Percentiles rank a stretch among this genome's conserved stretches.
phyloP scores from a whole-genome alignment of 495 filamentous ascomycete genomes.

The Penicillium daleae region DNA sequence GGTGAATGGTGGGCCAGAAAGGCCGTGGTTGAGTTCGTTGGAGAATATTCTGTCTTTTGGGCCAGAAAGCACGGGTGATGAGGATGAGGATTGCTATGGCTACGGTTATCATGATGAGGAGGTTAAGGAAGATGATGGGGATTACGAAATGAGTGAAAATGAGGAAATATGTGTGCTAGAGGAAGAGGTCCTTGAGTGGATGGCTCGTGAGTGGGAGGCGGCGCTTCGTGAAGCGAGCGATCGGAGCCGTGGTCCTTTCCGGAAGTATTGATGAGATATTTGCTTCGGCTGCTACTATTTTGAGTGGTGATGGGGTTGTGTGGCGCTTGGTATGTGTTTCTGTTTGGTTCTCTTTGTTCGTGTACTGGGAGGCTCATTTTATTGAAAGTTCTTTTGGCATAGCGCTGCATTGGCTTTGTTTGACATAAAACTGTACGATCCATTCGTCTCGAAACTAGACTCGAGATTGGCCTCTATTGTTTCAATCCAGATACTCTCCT shows the following conservation, averaged over 20 bases:
- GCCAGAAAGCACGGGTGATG: not conserved
- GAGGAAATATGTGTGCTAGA: not conserved
- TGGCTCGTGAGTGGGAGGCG: conserved; percentile 1
- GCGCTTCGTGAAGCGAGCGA: not conserved
- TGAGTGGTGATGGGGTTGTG: not conserved
- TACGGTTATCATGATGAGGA: not conserved
- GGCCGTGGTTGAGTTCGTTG: not conserved
- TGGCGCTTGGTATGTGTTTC: not conserved
- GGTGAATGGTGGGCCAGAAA: not conserved
- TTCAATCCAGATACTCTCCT: no score
- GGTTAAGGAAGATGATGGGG: not conserved
- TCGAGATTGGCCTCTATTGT: no score
- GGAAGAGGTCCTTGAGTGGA: not conserved
- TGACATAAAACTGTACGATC: not conserved
- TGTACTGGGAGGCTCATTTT: not conserved
- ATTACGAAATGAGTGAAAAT: not conserved
- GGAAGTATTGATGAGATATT: not conserved
- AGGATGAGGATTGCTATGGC: not conserved
- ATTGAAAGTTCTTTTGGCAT: not conserved
- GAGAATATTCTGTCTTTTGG: not conserved
- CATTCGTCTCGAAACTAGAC: no score
- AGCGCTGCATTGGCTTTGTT: not conserved
- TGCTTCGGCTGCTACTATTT: not conserved
- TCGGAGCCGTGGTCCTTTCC: not conserved
- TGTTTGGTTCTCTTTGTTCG: not conserved